Evolutionary conservation across 2,329 filamentous ascomycete species (phyloP), one percentile per base, ranked within the genome.

Genomic region (Fusarium falciforme): DNA sequence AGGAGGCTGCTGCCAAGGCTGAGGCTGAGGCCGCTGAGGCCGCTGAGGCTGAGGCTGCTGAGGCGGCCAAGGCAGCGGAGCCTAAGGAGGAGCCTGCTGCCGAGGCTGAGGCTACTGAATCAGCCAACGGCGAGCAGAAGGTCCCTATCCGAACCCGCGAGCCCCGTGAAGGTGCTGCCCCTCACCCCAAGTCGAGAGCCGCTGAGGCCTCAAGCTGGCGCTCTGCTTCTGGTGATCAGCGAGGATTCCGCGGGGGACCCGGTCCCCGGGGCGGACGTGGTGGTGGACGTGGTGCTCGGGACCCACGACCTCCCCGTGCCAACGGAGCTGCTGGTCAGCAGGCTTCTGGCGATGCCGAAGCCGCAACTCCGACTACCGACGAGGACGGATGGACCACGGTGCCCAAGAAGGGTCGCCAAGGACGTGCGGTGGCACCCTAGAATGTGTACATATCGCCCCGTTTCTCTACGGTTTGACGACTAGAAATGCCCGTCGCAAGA

Each of bases 371-470:
- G 42, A 81, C 84, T 59, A 88, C 89, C 55, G 89, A 90, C 40
- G 90, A 79, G 5, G 77, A 92, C 79, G 90, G 90, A 74, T 92
- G 90, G 90, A 91, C 89, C 72, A 92, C 89, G 29, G 90, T 83
- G 68, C 77, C 81, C 35, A 81, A 83, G 75, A 83, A 83, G 79
- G 81, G 81, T 61, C 82, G 82, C 61, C 78, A 76, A 75, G 82
- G 82, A 72, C 81, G 82, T 60, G 77, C 61, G 69, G 69, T 72
- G 58, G 76, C 66, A 74, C 76, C 77, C 63, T 77, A 79, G 76
- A 79, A 76, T 67, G 78, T 82, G 79, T 82, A 81, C 76, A 82
- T 78, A 81, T 81, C 78, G 76, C 74, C 76, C 74, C 78, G 74
- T 79, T 81, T 79, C 79, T 79, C 77, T 79, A 71, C 70, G 68